Conservation (phyloP, 345 rosid species). For the Eutrema heterophyllum region DNA sequence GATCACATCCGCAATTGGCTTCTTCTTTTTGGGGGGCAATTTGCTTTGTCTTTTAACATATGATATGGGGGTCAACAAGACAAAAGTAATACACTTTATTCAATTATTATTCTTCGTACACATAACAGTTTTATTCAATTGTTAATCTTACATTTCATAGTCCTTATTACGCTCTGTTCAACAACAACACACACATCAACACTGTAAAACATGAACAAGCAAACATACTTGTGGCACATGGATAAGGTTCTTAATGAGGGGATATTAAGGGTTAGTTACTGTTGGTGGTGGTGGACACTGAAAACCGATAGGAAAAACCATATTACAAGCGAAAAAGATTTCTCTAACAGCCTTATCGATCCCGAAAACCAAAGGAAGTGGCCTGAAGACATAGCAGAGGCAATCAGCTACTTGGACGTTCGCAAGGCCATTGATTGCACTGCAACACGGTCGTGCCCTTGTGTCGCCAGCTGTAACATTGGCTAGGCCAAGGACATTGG, state of each 20-base stretch:
- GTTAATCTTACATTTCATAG: background rate
- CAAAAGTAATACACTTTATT: background rate
- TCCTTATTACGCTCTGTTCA: background rate
- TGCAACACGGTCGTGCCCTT: slow-evolving; percentile 22
- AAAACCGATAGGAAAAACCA: slow-evolving; percentile 24
- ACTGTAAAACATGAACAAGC: background rate
- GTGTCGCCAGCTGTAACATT: slow-evolving; percentile 20
- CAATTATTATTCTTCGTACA: background rate
- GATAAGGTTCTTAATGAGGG: background rate
- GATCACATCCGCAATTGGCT: no score
- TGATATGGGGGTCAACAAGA: background rate
- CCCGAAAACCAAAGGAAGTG: slow-evolving; percentile 8
- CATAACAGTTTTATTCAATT: background rate
- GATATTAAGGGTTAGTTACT: background rate
- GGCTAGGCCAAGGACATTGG: background rate
- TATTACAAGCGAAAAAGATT: slow-evolving; percentile 26
- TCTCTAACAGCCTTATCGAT: slow-evolving; percentile 9
- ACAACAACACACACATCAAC: slow-evolving; percentile 3
- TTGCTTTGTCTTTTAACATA: background rate
- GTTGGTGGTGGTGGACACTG: slow-evolving; percentile 24
- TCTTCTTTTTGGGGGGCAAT: no score
- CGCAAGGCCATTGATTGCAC: background rate
- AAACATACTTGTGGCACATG: background rate
- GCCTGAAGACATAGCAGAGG: slow-evolving; percentile 23
- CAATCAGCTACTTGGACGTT: slow-evolving; percentile 26